Evolutionary conservation across 2,329 filamentous ascomycete species (phyloP).

Genomic region (Claviceps cyperi): DNA sequence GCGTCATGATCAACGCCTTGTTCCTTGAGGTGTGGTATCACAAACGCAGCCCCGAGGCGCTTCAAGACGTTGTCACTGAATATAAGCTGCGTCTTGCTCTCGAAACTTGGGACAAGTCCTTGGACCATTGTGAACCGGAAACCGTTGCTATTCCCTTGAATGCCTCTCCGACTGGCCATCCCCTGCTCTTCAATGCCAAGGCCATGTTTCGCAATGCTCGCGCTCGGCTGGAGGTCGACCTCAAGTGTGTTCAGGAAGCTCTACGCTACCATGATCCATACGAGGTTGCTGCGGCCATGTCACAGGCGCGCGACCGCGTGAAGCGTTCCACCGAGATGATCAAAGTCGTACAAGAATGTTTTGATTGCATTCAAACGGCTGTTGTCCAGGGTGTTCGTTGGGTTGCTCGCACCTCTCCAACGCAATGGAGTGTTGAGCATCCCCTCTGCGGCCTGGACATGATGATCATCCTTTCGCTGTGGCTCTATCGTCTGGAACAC

Average conservation of each 20-base stretch:
- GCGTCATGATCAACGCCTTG: constrained; percentile 96
- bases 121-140: constrained; percentile 87
- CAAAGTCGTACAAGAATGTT: constrained; percentile 95
- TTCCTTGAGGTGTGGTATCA: constrained; percentile 99
- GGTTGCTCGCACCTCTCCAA: constrained; percentile 94
- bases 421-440: constrained; percentile 98
- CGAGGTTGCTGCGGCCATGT: constrained; percentile 95
- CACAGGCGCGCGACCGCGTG: constrained; percentile 80
- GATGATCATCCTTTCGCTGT: constrained; percentile 94
- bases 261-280: constrained; percentile 94
- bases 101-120: constrained; percentile 97
- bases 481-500: constrained; percentile 98
- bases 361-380: constrained; percentile 92
- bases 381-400: constrained; percentile 89
- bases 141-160: constrained; percentile 76
- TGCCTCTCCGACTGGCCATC: constrained; percentile 89
- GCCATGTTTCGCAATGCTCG: constrained; percentile 92
- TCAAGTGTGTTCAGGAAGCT: constrained; percentile 92
- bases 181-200: constrained; percentile 95
- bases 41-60: constrained; percentile 92
- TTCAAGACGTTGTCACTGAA: constrained; percentile 94
- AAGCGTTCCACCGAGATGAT: constrained; percentile 95
- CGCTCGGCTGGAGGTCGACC: constrained; percentile 80
- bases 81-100: constrained; percentile 92
- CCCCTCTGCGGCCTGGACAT: constrained; percentile 91